Base-by-base conservation (phyloP, 2,329 filamentous ascomycete species). In the Bipolaris bicolor region DNA sequence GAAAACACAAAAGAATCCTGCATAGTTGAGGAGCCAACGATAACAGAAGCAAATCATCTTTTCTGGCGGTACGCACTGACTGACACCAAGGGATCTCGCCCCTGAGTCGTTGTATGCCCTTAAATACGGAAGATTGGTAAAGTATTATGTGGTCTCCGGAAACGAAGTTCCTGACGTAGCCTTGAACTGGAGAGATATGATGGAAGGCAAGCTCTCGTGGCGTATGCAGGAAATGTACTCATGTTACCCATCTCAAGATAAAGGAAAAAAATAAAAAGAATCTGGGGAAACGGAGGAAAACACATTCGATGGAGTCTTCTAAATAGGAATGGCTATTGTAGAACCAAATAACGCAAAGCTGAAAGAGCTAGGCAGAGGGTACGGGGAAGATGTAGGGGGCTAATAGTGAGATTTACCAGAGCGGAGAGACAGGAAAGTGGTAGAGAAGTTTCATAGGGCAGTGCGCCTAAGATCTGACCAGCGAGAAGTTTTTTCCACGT, bases 381-480 rank as follows among this genome's bases (percentile, higher is more conserved):
- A 18, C 43, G 36, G 54, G 52, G 18, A 57, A 33, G 31, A 55
- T 57, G 15, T 58, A 52, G 54, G 29, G 34, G 18, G 43, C 55
- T 48, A 49, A 26, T 44, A 55, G 36, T 36, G 39, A n/a, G 11
- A 26, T 16, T 5, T 29, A 5, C 33, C 18, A 13, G 29, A 52
- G 3, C 52, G 37, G 47, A 49, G 24, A 52, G 52, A 57, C 20
- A 47, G 51, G 10, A 41, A 53, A 36, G 36, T 45, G 11, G 22
- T 22, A 7, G 1, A 34, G 2, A 33, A 10, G 16, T 3, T 20
- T 13, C 7, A 26, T 20, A 34, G 47, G 10, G 22, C 13, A 31
- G 34, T 34, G 1, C 18, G 20, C 11, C 34, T 46, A 26, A 10
- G 33, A 31, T 10, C 31, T 24, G 34, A 45, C 20, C 18, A 15